Conservation (phyloP, 2,329 filamentous ascomycete genomes). For the Leptographium procerum region DNA sequence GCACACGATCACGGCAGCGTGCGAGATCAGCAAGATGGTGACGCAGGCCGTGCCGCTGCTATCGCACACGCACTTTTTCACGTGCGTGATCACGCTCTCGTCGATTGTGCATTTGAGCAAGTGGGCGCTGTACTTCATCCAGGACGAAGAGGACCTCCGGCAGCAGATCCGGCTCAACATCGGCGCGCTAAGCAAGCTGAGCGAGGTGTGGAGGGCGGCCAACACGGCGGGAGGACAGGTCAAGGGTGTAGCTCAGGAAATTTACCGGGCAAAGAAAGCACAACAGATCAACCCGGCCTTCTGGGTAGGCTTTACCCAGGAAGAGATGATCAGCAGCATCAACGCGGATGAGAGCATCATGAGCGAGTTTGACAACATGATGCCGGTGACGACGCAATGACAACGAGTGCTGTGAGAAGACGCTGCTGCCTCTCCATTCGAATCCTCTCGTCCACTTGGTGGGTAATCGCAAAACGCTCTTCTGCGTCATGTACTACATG, state of each 20-base stretch:
- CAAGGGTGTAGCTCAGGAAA: constrained; percentile 66
- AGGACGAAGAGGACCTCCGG: constrained; percentile 54
- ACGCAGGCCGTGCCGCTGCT: constrained; percentile 61
- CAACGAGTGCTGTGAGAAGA: not conserved
- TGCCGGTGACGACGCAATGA: constrained; percentile 15
- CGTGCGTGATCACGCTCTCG: constrained; percentile 65
- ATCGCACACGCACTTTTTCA: constrained; percentile 74
- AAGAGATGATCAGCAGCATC: constrained; percentile 43
- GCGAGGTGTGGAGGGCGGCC: constrained; percentile 62
- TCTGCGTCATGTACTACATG: too few species aligned
- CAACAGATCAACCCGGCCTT: constrained; percentile 40
- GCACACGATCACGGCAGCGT: constrained; percentile 70
- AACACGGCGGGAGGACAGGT: constrained; percentile 60
- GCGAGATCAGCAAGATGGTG: constrained; percentile 63
- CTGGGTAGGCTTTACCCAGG: constrained; percentile 43
- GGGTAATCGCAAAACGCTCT: too few species aligned
- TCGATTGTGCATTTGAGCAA: constrained; percentile 74
- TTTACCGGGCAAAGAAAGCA: constrained; percentile 49
- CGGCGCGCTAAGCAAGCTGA: constrained; percentile 59
- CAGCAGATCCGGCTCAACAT: constrained; percentile 72
- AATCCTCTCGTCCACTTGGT: too few species aligned
- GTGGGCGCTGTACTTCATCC: constrained; percentile 55
- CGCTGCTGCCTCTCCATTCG: not conserved
- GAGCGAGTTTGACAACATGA: constrained; percentile 39
- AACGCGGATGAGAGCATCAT: constrained; percentile 48